A percentile compares a stretch with the other conserved stretches of the same genome.
phyloP scores from a whole-genome alignment of 83 land plant genomes.

The Picea abies region DNA sequence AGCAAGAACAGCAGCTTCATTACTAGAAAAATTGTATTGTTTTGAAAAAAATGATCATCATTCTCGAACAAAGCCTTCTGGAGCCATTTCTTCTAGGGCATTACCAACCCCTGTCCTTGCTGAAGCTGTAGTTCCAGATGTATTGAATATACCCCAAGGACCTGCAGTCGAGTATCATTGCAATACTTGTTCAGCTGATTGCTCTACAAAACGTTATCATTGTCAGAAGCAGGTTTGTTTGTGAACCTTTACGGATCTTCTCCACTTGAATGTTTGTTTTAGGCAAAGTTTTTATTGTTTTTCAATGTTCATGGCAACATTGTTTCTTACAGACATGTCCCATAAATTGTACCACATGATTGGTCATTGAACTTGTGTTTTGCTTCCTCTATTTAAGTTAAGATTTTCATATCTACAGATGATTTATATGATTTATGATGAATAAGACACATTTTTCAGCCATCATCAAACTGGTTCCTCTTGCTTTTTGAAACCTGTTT shows the following conservation, averaged over 20 bases:
- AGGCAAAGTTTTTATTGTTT: not conserved
- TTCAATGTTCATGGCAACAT: not conserved
- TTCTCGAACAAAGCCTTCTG: conserved; percentile 19
- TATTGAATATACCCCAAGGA: conserved; percentile 56
- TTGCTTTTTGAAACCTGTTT: too few species aligned
- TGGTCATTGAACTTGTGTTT: not conserved
- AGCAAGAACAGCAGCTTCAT: conserved; percentile 20
- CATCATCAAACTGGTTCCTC: too few species aligned
- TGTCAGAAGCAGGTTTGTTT: conserved; percentile 90
- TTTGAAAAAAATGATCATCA: conserved; percentile 37
- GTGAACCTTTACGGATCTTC: not conserved
- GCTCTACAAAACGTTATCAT: conserved; percentile 92
- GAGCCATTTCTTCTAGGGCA: not conserved
- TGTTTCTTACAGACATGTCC: not conserved
- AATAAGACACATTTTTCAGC: too few species aligned
- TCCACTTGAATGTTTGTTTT: not conserved
- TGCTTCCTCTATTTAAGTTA: not conserved
- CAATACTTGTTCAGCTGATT: conserved; percentile 94
- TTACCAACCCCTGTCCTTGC: conserved; percentile 39
- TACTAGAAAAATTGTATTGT: conserved; percentile 48
- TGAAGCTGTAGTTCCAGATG: conserved; percentile 63
- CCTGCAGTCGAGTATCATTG: conserved; percentile 96
- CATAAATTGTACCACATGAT: conserved; percentile 1
- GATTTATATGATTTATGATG: too few species aligned
- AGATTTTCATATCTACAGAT: too few species aligned